Percentiles rank a stretch among this genome's conserved stretches.
Evolutionary conservation across 306 rosid species (phyloP).

Genomic region (Canavalia ensiformis): DNA sequence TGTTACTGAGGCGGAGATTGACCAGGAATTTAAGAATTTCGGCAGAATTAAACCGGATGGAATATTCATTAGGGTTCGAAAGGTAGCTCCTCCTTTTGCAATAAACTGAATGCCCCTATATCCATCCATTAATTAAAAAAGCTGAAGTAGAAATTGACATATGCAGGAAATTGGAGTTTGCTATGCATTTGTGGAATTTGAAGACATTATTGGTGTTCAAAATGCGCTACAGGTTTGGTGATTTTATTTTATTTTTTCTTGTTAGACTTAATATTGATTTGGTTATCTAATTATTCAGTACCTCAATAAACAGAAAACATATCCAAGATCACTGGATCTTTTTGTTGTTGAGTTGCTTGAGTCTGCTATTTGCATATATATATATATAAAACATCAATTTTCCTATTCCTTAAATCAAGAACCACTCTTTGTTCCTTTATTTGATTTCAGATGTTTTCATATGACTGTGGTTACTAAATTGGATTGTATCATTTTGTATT

Average conservation of each 20-base stretch:
- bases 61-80: conserved; percentile 81
- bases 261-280: not conserved
- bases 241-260: conserved; percentile 5
- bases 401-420: not conserved
- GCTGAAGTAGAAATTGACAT: conserved; percentile 46
- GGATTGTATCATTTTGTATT: conserved; percentile 1
- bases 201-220: conserved; percentile 85
- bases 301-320: not conserved
- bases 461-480: not conserved
- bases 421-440: not conserved
- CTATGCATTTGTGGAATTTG: conserved; percentile 96
- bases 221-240: conserved; percentile 81
- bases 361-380: conserved; percentile 9
- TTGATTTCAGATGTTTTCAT: conserved; percentile 38
- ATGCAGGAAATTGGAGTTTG: conserved; percentile 96
- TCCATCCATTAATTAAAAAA: conserved; percentile 15
- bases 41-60: conserved; percentile 89
- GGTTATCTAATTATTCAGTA: not conserved
- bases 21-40: conserved; percentile 77
- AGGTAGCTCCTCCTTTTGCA: conserved; percentile 58
- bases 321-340: not conserved
- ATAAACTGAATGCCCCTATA: not conserved
- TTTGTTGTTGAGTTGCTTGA: conserved; percentile 34
- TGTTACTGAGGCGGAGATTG: conserved; percentile 83
- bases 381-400: not conserved